Base-by-base conservation (phyloP, 2,329 filamentous ascomycete genomes). In the Pestalotiopsis sp. region DNA sequence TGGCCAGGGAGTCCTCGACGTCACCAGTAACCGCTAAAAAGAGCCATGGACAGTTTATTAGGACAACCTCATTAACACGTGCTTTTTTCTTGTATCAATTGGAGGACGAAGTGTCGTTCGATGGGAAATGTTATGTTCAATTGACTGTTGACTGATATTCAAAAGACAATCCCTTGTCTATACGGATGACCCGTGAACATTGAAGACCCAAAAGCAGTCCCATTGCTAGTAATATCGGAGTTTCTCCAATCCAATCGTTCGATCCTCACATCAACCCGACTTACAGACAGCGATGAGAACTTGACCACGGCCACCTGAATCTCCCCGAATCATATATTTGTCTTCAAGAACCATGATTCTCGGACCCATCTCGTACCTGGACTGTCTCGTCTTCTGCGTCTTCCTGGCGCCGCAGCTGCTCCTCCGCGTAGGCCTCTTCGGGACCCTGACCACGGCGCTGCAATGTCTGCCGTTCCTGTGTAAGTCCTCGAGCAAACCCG, bases 321-420 rank as follows among this genome's bases (percentile, higher is more conserved):
- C 9, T 62, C n/a, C 14, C 7, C 13, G 5, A 27, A n/a, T 25
- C 17, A 5, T 25, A 6, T 13, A 31, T n/a, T n/a, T n/a, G n/a
- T n/a, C n/a, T n/a, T n/a, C n/a, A 36, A 9, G 2, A 66, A 81
- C 69, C 71, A 94, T 95, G 92, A 91, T 94, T 69, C 84, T 96
- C 57, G 87, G 88, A 45, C 90, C 91, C 68, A 88, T 96, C 59
- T 93, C 91, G 6, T 91, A 92, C 79, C 78, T 94, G 36, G 93
- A 96, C 82, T 94, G 92, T 81, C 68, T 91, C 38, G 88, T 90
- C 68, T 96, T 95, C 76, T 85, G 92, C 63, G 65, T 91, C 57
- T 91, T 93, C 74, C 86, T 95, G 14, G 82, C 89, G 3, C 92
- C 92, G 3, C 92, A 95, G 79, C 82, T 96, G 49, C 81, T 95